Evolutionary conservation across 208 protist genomes (phyloP).

Genomic region (Trypanosoma melophagium): DNA sequence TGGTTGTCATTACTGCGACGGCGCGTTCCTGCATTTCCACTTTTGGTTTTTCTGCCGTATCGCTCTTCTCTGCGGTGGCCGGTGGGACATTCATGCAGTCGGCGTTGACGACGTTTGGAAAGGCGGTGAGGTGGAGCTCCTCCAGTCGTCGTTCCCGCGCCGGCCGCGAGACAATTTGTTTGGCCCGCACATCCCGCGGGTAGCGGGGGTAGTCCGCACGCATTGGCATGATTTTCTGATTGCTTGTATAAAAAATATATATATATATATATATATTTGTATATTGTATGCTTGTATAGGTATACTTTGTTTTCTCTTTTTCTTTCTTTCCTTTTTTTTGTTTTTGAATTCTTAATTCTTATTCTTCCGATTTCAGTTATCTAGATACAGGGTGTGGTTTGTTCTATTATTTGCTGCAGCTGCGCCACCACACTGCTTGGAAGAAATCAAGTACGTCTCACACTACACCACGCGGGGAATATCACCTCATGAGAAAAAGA

Average conservation of each 20-base stretch:
- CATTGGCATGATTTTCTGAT: conserved; percentile 8
- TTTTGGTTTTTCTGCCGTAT: conserved; percentile 41
- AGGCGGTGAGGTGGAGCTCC: conserved; percentile 78
- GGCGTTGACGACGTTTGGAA: conserved; percentile 61
- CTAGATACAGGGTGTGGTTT: too few relatives aligned
- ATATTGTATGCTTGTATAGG: too few relatives aligned
- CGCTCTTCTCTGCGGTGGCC: background rate
- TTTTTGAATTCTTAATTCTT: too few relatives aligned
- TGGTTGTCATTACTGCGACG: conserved; percentile 53
- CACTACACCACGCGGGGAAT: too few relatives aligned
- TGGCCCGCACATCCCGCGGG: conserved; percentile 21
- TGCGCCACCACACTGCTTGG: too few relatives aligned
- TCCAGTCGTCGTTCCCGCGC: conserved; percentile 34
- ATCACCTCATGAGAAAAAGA: too few relatives aligned
- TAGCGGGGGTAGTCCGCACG: conserved; percentile 25
- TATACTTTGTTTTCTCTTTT: too few relatives aligned
- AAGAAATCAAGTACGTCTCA: too few relatives aligned
- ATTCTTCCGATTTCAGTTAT: too few relatives aligned
- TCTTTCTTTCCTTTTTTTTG: too few relatives aligned
- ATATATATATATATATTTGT: background rate
- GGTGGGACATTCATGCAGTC: conserved; percentile 7
- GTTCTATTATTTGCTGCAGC: too few relatives aligned
- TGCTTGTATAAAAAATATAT: background rate
- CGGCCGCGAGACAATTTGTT: conserved; percentile 20
- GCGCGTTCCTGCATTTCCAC: conserved; percentile 14